Evolutionary conservation across 306 rosid species (phyloP), one percentile per base, ranked within the genome.

Genomic region (Albizia julibrissin): DNA sequence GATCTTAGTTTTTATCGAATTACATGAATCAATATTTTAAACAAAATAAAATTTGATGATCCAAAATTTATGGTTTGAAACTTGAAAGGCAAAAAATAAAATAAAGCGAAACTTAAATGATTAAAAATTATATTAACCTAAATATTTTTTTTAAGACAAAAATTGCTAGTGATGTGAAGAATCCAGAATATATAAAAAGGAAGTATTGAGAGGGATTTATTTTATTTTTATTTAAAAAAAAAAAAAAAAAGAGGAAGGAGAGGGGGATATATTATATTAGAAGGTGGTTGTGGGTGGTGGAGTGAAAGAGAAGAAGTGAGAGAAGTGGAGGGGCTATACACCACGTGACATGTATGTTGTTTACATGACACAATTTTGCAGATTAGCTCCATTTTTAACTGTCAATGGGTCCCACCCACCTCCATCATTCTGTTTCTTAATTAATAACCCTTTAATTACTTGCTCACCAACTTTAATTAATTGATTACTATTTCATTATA

Each of bases 311-410:
- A 85, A 89, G 85, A 69, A 82, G 62, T 82, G 82, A 40, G 15
- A 79, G 58, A 65, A 80, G 79, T 24, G 79, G 79, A 33, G 59
- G 59, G 76, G n/a, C 58, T 43, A 24, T 26, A 44, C 14, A 29
- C 24, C 76, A 89, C 82, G 97, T 92, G 97, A 86, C 81, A 75
- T 92, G 92, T 89, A 86, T 84, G 88, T 79, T 85, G 87, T 85
- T 86, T 89, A 72, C 74, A 64, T 81, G 86, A 87, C 89, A 90
- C 65, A 82, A 64, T 0, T 77, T 84, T 67, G 85, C 91, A 86
- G 68, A 77, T 81, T 86, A 85, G 89, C 84, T 86, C 76, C 75
- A 52, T 62, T 76, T 80, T 84, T 83, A 80, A 59, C 73, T 64
- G 86, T 79, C 83, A 72, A 42, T 42, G 83, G 86, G 72, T 65